A percentile compares a stretch with the other conserved stretches of the same genome.
Evolutionary conservation across 1,284 basidiomycete genomes (phyloP).

Genomic region (Rhodotorula sp.): DNA sequence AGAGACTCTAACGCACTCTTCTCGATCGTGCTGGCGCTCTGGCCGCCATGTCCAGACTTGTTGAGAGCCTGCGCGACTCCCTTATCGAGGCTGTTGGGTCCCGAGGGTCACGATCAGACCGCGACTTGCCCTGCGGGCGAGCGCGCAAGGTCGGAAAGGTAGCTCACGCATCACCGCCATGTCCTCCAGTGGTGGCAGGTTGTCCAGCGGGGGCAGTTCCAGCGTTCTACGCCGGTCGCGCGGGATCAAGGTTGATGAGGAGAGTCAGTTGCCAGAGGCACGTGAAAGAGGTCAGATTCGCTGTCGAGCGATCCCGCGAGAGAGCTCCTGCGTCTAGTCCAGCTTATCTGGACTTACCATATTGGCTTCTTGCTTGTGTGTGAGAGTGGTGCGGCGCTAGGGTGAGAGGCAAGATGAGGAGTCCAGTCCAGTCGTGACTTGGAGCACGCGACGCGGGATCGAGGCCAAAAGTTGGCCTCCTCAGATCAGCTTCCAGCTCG

Average conservation of each 20-base stretch:
- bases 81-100: conserved; percentile 46
- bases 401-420: too few species aligned
- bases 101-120: neutral
- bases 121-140: neutral
- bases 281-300: neutral
- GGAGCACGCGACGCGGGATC: too few species aligned
- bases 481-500: too few species aligned
- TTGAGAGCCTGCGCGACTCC: conserved; percentile 47
- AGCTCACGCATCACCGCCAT: conserved; percentile 9
- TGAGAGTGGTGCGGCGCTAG: too few species aligned
- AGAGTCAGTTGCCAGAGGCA: neutral
- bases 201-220: neutral
- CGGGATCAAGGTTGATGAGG: too few species aligned
- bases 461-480: too few species aligned
- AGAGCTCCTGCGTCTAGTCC: too few species aligned
- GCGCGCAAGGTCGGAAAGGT: neutral
- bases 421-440: too few species aligned
- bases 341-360: too few species aligned
- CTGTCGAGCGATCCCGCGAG: neutral
- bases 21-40: conserved; percentile 49
- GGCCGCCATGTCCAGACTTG: conserved; percentile 46
- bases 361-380: too few species aligned
- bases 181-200: neutral
- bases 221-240: neutral
- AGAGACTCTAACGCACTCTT: conserved; percentile 45